Base-by-base conservation (phyloP, 1,284 basidiomycete genomes). In the Apiotrichum domesticum region DNA sequence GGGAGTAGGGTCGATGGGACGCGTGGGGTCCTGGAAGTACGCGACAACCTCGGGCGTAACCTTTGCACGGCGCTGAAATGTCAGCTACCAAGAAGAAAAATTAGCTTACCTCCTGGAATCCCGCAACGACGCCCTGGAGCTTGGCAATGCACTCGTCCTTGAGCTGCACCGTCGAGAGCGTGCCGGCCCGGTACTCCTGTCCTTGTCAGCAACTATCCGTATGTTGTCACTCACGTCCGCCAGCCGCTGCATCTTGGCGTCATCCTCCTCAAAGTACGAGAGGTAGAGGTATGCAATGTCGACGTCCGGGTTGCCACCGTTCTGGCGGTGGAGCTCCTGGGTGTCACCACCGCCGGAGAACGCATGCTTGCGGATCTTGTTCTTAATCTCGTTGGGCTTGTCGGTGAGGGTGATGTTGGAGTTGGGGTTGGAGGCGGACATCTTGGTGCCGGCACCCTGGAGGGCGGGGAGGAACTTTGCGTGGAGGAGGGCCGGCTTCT, bases 401-500 rank as follows among this genome's bases (percentile, higher is more conserved):
- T 99, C 96, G 51, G 83, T 91, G 94, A 99, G 97, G 78, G 84
- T 98, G 65, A 98, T 95, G 66, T 87, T 88, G 61, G 86, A 88
- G 77, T 90, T 94, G 39, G 86, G 81, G 74, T 94, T 87, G 51
- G 88, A 92, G 3, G 95, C 95, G 70, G 90, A 94, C 96, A 99
- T 99, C 80, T 99, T 99, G 43, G 92, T 96, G 76, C 96, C 91
- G 5, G 93, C 88, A 43, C 96, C 96, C 78, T 98, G 95, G 13
- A 99, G 81, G 1, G 96, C 94, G 5, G 96, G 96, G 80, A 99
- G 96, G 83, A 99, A 99, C 73, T 95, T 96, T 57, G 93, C 84
- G 77, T 98, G 93, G 52, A 99, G 80, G 34, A 98, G 83, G 6
- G 87, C 80, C 3, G 96, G 96, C 77, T 98, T 98, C 55, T 88